Evolutionary conservation across 805 yeast genomes (phyloP).

Genomic region (Tetrapisispora namnaoensis): DNA sequence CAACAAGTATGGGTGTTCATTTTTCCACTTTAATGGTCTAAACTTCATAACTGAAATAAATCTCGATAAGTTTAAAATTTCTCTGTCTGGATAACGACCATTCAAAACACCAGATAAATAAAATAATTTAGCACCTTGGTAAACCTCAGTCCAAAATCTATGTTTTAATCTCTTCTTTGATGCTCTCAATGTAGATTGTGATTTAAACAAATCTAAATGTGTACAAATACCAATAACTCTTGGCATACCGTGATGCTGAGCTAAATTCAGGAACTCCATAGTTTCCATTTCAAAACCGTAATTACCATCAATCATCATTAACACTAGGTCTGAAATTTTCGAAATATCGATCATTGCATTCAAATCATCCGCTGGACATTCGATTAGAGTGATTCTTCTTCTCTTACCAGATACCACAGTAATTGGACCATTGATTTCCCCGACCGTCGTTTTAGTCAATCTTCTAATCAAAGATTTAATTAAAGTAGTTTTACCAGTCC

Average conservation of each 20-base stretch:
- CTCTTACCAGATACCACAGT: conserved; percentile 94
- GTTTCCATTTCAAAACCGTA: conserved; percentile 99
- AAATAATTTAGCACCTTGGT: conserved; percentile 93
- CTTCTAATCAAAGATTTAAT: conserved; percentile 82
- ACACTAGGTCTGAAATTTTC: conserved; percentile 85
- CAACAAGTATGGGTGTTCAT: conserved; percentile 90
- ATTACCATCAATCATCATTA: conserved; percentile 87
- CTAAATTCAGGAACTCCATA: conserved; percentile 92
- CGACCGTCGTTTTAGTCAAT: conserved; percentile 73
- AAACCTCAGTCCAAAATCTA: conserved; percentile 98
- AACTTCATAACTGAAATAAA: conserved; percentile 96
- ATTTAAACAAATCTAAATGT: conserved; percentile 87
- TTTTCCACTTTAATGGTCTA: conserved; percentile 98
- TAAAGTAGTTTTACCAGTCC: conserved; percentile 93
- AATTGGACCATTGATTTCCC: conserved; percentile 89
- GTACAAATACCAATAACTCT: conserved; percentile 91
- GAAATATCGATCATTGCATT: conserved; percentile 96
- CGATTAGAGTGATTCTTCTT: conserved; percentile 84
- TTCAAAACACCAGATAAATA: conserved; percentile 91
- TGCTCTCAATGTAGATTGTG: conserved; percentile 79
- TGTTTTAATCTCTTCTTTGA: conserved; percentile 86
- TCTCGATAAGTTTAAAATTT: conserved; percentile 80
- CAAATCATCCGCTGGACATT: conserved; percentile 76
- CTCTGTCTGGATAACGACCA: conserved; percentile 97
- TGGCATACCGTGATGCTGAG: conserved; percentile 99